These are phyloP conservation scores for Asterophora lycoperdoides DNA, from an alignment of 768 basidiomycete genomes.

Conservation along the genomic window DNA sequence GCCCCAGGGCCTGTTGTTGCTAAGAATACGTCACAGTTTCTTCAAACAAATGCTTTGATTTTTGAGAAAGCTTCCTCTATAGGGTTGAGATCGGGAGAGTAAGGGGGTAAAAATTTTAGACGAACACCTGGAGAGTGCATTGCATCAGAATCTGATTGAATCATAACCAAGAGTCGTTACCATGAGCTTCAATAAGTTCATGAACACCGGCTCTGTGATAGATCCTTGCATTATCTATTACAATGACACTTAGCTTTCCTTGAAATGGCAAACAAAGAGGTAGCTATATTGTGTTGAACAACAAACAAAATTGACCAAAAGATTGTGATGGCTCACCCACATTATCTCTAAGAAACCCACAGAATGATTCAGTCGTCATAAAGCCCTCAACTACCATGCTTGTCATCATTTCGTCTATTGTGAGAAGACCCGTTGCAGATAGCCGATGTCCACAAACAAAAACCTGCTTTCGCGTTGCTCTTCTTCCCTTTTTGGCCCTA, in stretches of 20 bases:
- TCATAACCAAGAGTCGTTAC: neutral
- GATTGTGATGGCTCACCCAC: too few species aligned
- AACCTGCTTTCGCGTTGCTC: constrained; percentile 20
- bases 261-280: constrained; percentile 23
- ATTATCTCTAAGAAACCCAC: constrained; percentile 25
- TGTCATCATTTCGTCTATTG: constrained; percentile 28
- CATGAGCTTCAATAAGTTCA: constrained; percentile 19
- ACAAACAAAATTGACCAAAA: constrained; percentile 18
- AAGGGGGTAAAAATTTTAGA: constrained; percentile 31
- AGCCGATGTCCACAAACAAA: constrained; percentile 28
- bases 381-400: constrained; percentile 26
- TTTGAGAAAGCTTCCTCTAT: constrained; percentile 37
- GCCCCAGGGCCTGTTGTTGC: constrained; percentile 16
- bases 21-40: constrained; percentile 13
- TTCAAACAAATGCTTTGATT: constrained; percentile 28
- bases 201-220: constrained; percentile 27
- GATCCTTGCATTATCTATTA: constrained; percentile 32
- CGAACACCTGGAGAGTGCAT: constrained; percentile 11
- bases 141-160: too few species aligned
- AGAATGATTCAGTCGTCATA: constrained; percentile 19
- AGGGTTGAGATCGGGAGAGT: constrained; percentile 38
- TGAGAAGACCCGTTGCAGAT: constrained; percentile 24
- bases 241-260: constrained; percentile 24
- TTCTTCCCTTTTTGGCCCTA: constrained; percentile 15
- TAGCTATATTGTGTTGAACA: constrained; percentile 11